Percentiles rank a stretch among this genome's conserved stretches.
phyloP scores from a whole-genome alignment of 805 yeast genomes.

The Suhomyces xylopsoci region DNA sequence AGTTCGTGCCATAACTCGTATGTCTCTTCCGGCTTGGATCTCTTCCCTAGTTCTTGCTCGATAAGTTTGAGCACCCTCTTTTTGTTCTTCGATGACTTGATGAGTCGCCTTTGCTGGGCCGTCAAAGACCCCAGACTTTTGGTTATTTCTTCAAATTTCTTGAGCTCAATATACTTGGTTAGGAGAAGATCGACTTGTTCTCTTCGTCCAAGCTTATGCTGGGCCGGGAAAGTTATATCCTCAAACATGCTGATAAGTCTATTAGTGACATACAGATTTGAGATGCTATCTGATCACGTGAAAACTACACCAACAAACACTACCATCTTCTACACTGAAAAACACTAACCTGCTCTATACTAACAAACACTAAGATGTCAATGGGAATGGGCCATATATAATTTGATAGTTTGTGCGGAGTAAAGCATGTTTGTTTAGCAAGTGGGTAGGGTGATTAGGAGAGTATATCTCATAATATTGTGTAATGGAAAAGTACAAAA shows the following conservation, averaged over 20 bases:
- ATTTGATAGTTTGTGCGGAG: too few species aligned
- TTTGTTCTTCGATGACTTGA: constrained; percentile 8
- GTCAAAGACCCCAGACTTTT: neutral
- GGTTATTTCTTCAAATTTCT: constrained; percentile 4
- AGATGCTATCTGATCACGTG: neutral
- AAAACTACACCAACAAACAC: too few species aligned
- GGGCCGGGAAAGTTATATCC: constrained; percentile 1
- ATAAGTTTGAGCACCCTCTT: constrained; percentile 18
- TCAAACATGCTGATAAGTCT: constrained; percentile 5
- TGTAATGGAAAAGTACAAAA: too few species aligned
- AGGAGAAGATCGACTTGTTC: constrained; percentile 6
- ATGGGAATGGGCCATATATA: too few species aligned
- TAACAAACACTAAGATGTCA: too few species aligned
- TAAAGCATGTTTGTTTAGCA: too few species aligned
- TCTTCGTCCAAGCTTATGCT: neutral
- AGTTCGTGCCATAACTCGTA: constrained; percentile 33
- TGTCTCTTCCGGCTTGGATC: constrained; percentile 29
- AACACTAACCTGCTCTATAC: too few species aligned
- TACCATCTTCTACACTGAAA: too few species aligned
- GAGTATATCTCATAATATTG: too few species aligned
- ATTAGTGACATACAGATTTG: neutral
- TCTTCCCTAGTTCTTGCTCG: constrained; percentile 22
- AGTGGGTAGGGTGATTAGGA: too few species aligned
- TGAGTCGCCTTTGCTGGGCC: constrained; percentile 8
- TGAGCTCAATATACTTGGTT: constrained; percentile 16